phyloP scores from a whole-genome alignment of 371 early-diverging fungal species.

The Chytridiales sp. region DNA sequence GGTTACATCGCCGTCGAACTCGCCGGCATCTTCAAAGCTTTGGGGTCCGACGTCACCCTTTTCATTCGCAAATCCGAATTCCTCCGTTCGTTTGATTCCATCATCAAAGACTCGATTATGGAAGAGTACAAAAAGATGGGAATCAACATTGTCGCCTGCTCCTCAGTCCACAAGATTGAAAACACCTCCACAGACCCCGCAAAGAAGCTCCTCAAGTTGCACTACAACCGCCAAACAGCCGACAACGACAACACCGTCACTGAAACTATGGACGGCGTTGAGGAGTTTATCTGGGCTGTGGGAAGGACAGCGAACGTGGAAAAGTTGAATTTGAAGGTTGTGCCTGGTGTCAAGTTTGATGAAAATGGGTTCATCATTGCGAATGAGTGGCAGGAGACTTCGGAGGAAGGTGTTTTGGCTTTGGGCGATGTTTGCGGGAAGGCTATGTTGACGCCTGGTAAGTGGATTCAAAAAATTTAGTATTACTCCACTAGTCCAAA shows the following conservation, averaged over 20 bases:
- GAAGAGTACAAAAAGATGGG: slow-evolving; percentile 65
- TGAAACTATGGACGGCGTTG: slow-evolving; percentile 31
- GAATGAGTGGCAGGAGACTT: slow-evolving; percentile 88
- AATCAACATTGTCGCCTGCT: slow-evolving; percentile 63
- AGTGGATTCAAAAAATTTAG: not conserved
- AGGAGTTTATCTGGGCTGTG: slow-evolving; percentile 59
- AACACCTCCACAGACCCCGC: slow-evolving; percentile 31
- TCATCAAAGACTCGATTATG: slow-evolving; percentile 80
- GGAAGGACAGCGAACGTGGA: slow-evolving; percentile 82
- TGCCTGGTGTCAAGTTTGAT: slow-evolving; percentile 60
- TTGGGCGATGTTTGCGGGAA: slow-evolving; percentile 95
- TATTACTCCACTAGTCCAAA: not conserved
- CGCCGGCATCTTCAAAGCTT: slow-evolving; percentile 87
- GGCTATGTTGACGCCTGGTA: slow-evolving; percentile 86
- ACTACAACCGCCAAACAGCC: slow-evolving; percentile 18
- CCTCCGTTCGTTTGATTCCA: slow-evolving; percentile 86
- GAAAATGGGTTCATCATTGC: slow-evolving; percentile 68
- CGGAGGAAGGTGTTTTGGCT: slow-evolving; percentile 69
- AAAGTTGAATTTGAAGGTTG: slow-evolving; percentile 65
- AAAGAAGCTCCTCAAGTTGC: slow-evolving; percentile 43
- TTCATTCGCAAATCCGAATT: slow-evolving; percentile 84
- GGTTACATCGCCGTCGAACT: slow-evolving; percentile 96
- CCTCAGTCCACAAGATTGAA: slow-evolving; percentile 54
- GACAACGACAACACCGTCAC: slow-evolving; percentile 5
- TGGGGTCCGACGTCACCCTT: slow-evolving; percentile 83